phyloP scores from a whole-genome alignment of 2,329 filamentous ascomycete genomes.

The Ceratocystis colombiana region DNA sequence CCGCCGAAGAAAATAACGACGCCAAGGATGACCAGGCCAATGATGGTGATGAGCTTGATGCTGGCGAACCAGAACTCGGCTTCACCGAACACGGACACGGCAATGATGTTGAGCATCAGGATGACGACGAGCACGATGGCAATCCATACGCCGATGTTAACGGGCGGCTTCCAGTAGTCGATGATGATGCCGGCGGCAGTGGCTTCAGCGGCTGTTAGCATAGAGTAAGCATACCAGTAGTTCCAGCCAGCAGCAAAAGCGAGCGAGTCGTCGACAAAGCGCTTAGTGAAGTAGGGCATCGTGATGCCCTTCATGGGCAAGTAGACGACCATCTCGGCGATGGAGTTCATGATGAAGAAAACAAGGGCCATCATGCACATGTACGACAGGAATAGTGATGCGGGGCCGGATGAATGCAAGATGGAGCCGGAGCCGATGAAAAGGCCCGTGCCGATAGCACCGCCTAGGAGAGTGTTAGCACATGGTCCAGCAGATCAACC shows the following conservation, averaged over 20 bases:
- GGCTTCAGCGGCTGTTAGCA: constrained; percentile 48
- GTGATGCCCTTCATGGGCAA: constrained; percentile 48
- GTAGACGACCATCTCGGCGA: constrained; percentile 47
- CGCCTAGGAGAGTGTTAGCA: constrained; percentile 29
- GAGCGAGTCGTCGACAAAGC: constrained; percentile 46
- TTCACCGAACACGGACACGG: constrained; percentile 49
- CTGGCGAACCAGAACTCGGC: constrained; percentile 53
- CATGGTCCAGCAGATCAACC: background rate
- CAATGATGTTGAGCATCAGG: constrained; percentile 46
- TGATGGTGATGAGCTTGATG: constrained; percentile 50
- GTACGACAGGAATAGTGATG: constrained; percentile 61
- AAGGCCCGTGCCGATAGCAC: constrained; percentile 54
- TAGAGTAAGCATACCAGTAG: constrained; percentile 53
- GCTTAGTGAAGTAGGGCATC: constrained; percentile 46
- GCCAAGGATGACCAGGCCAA: constrained; percentile 47
- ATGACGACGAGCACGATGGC: constrained; percentile 46
- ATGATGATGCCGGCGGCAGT: constrained; percentile 50
- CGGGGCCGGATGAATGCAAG: constrained; percentile 48
- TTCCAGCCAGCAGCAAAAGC: constrained; percentile 51
- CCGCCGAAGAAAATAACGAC: constrained; percentile 49
- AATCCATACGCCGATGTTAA: constrained; percentile 50
- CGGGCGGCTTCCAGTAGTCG: constrained; percentile 48
- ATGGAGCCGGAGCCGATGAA: constrained; percentile 53
- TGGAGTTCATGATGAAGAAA: constrained; percentile 45
- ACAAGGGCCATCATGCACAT: constrained; percentile 45